These are phyloP conservation scores for Candida tunisiensis DNA, from an alignment of 1,139 yeast genomes.

Conservation along the genomic window DNA sequence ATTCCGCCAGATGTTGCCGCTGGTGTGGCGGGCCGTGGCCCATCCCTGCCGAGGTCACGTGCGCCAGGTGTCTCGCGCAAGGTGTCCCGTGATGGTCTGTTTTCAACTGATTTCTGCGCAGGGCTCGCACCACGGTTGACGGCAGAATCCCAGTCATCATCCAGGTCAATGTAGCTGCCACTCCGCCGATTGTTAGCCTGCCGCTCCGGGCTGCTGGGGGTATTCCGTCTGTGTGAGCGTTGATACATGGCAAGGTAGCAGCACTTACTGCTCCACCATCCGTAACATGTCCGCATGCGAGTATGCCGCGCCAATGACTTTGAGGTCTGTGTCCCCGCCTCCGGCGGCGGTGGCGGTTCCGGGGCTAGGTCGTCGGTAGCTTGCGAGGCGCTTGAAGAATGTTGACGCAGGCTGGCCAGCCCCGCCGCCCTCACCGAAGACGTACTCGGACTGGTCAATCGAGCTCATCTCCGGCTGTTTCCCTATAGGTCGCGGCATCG, in stretches of 20 bases:
- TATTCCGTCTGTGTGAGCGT: slow-evolving; percentile 3
- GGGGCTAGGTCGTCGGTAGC: slow-evolving; percentile 4
- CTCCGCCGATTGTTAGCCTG: slow-evolving; percentile 3
- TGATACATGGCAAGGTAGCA: neutral
- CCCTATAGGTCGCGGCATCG: too few species aligned
- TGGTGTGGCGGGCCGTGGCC: too few species aligned
- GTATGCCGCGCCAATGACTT: slow-evolving; percentile 26
- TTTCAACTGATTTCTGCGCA: slow-evolving; percentile 17
- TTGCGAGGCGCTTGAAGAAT: slow-evolving; percentile 35
- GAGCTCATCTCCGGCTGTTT: too few species aligned
- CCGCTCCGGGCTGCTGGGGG: slow-evolving; percentile 5
- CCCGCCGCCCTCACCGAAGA: slow-evolving; percentile 55
- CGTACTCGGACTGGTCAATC: slow-evolving; percentile 40
- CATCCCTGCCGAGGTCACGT: too few species aligned
- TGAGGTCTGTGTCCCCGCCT: slow-evolving; percentile 19
- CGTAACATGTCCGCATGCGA: slow-evolving; percentile 21
- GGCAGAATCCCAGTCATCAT: slow-evolving; percentile 89
- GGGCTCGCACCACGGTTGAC: slow-evolving; percentile 35
- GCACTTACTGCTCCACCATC: slow-evolving; percentile 5
- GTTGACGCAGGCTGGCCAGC: slow-evolving; percentile 45
- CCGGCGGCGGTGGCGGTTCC: slow-evolving; percentile 2
- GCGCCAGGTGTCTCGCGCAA: too few species aligned
- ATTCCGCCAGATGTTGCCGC: too few species aligned
- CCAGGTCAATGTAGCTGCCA: slow-evolving; percentile 33
- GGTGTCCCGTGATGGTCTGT: too few species aligned